These are phyloP conservation scores for Abelmoschus esculentus DNA, from an alignment of 345 rosid genomes.

Conservation along the genomic window DNA sequence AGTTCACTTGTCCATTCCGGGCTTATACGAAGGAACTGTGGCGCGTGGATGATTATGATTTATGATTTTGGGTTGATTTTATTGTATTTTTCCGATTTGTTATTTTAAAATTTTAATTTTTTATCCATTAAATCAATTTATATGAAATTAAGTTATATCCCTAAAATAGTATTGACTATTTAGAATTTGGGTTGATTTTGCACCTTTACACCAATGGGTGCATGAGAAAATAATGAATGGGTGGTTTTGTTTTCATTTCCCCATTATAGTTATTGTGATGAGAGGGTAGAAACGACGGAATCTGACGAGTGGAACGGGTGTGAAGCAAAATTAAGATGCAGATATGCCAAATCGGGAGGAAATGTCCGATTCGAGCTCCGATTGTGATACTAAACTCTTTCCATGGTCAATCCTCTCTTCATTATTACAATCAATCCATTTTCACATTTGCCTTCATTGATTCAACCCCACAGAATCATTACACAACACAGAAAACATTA, in stretches of 20 bases:
- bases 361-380: conserved; percentile 33
- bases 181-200: too few species aligned
- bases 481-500: neutral
- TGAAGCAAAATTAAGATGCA: conserved; percentile 14
- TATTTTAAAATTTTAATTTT: too few species aligned
- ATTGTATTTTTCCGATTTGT: neutral
- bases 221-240: too few species aligned
- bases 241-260: neutral
- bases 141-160: too few species aligned
- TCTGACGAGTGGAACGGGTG: neutral
- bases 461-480: neutral
- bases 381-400: conserved; percentile 17
- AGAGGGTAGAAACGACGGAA: too few species aligned
- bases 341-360: conserved; percentile 8
- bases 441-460: neutral
- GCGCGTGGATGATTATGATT: neutral
- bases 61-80: neutral
- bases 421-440: conserved; percentile 16
- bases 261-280: too few species aligned
- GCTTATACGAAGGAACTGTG: too few species aligned
- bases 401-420: neutral
- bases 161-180: too few species aligned
- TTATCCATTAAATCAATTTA: too few species aligned
- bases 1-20: neutral
- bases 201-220: too few species aligned